phyloP scores from a whole-genome alignment of 805 yeast genomes.

The baker's yeast (Saccharomyces cerevisiae) region DNA sequence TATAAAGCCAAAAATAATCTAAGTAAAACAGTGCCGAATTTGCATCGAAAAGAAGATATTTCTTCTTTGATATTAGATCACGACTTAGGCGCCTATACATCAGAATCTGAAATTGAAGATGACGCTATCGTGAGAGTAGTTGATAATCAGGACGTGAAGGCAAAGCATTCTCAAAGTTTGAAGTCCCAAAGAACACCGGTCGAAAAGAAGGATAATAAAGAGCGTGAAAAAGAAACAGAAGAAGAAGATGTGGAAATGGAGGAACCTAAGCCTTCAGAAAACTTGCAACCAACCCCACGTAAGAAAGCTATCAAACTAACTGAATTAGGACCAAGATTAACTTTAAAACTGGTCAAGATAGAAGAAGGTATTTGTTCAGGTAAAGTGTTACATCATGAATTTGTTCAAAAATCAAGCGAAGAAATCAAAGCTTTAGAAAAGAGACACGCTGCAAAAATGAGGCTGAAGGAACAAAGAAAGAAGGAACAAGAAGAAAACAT shows the following conservation, averaged over 20 bases:
- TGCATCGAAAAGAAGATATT: conserved; percentile 61
- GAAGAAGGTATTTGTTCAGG: conserved; percentile 91
- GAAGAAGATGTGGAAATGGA: conserved; percentile 10
- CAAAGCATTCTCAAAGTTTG: conserved; percentile 13
- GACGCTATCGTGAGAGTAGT: conserved; percentile 67
- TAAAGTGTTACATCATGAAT: conserved; percentile 77
- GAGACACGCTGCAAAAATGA: conserved; percentile 53
- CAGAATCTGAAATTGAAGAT: conserved; percentile 91
- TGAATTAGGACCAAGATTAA: conserved; percentile 88
- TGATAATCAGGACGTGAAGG: conserved; percentile 24
- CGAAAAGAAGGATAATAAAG: conserved; percentile 10
- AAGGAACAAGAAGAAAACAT: conserved; percentile 75
- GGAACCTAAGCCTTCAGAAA: conserved; percentile 1
- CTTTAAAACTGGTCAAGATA: conserved; percentile 67
- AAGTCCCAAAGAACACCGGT: conserved; percentile 16
- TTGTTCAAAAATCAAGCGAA: conserved; percentile 50
- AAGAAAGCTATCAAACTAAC: conserved; percentile 87
- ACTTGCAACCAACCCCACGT: conserved; percentile 21
- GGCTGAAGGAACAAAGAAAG: conserved; percentile 62
- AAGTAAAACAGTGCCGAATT: conserved; percentile 61
- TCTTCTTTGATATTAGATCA: conserved; percentile 78
- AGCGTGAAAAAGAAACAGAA: conserved; percentile 15
- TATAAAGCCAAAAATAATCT: conserved; percentile 52
- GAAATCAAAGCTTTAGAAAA: conserved; percentile 59
- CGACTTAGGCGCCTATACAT: conserved; percentile 66